These are phyloP conservation scores for Volvox carteri DNA, from an alignment of 163 green algal species.

Conservation along the genomic window DNA sequence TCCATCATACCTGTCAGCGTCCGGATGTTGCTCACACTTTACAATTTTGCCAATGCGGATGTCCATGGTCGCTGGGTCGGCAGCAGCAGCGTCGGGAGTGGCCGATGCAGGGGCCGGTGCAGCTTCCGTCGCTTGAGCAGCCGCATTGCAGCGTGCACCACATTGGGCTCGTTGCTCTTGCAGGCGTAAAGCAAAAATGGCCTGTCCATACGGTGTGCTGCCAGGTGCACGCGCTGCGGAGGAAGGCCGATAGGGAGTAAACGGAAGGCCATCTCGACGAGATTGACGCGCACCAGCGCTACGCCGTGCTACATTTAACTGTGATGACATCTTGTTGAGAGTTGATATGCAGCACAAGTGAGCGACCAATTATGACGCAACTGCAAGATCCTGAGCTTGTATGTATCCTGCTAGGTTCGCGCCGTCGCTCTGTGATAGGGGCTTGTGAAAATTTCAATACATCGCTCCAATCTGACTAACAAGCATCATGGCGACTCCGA, in stretches of 20 bases:
- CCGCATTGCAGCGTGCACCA: slow-evolving; percentile 20
- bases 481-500: no score
- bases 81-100: slow-evolving; percentile 21
- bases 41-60: slow-evolving; percentile 89
- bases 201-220: background rate
- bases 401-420: no score
- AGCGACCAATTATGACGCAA: no score
- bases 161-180: slow-evolving; percentile 16
- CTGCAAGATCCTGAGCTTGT: no score
- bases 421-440: no score
- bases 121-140: slow-evolving; percentile 1
- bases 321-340: slow-evolving; percentile 7
- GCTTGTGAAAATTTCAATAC: no score
- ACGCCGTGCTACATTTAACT: background rate
- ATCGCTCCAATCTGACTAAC: no score
- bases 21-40: slow-evolving; percentile 82
- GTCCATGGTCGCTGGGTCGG: slow-evolving; percentile 77
- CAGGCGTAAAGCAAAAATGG: background rate
- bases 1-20: slow-evolving; percentile 76
- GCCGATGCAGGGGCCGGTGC: background rate
- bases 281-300: slow-evolving; percentile 28
- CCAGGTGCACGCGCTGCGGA: background rate
- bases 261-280: background rate
- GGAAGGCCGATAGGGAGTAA: slow-evolving; percentile 19
- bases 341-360: no score